A percentile compares a stretch with the other conserved stretches of the same genome.
These are phyloP conservation scores for Coemansia sp. DNA, from an alignment of 192 early-diverging fungal species.

Conservation along the genomic window DNA sequence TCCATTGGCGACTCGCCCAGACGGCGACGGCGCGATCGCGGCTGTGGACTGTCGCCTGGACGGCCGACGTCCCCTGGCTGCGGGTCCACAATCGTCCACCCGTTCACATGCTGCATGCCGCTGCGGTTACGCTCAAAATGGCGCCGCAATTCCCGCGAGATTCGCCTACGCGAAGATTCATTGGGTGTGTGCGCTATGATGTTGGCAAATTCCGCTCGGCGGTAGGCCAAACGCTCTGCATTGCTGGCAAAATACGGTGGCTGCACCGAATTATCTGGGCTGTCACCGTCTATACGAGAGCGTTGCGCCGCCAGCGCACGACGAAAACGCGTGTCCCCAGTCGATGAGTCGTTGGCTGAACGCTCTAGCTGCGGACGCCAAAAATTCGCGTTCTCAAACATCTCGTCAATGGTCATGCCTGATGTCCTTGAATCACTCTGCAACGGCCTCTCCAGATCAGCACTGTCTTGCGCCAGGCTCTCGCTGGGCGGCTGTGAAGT, in stretches of 20 bases:
- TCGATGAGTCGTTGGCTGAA: background rate
- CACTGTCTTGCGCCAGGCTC: slow-evolving; percentile 7
- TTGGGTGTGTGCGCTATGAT: no score
- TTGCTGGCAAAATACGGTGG: no score
- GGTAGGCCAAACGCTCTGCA: no score
- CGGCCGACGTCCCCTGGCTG: slow-evolving; percentile 6
- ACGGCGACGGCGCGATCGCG: slow-evolving; percentile 5
- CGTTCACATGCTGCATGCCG: slow-evolving; percentile 12
- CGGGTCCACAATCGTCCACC: slow-evolving; percentile 35
- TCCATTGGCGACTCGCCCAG: background rate
- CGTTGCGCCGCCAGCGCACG: background rate
- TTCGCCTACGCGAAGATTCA: no score
- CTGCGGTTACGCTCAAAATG: background rate
- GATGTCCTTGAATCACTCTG: slow-evolving; percentile 13
- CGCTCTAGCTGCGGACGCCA: background rate
- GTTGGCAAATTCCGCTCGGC: no score
- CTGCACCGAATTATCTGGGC: no score
- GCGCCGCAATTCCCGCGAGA: no score
- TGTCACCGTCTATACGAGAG: background rate
- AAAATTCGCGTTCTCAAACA: background rate
- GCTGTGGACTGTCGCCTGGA: background rate
- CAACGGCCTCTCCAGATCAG: slow-evolving; percentile 20
- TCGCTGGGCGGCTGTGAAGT: background rate
- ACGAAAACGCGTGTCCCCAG: background rate
- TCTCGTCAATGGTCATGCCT: background rate